Base-by-base conservation (phyloP, 208 protist genomes). In the Trypanosomatidae sp. region DNA sequence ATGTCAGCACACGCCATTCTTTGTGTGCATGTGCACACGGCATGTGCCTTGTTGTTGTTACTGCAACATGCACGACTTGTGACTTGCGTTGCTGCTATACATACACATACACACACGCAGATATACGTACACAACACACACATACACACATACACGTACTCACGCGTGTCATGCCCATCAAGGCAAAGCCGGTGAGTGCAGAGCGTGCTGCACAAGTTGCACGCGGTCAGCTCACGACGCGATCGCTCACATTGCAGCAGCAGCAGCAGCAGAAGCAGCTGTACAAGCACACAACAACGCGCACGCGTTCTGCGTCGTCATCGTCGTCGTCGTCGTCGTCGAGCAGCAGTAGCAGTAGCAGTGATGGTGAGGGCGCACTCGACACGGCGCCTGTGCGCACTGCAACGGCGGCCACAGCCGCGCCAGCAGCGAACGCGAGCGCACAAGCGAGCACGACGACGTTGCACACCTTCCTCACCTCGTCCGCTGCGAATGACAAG, bases 101-200 rank as follows among this genome's bases (percentile, higher is more conserved):
- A n/a, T n/a, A n/a, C n/a, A n/a, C 10, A 10, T 15, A 42, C 5
- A 20, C 30, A 15, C n/a, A 35, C 11, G 11, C 11, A 15, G 11
- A 15, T 15, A 42, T 42, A 42, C 8, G 10, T 24, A 24, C 8
- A 40, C 21, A 25, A 2, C 3, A 6, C 2, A 48, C 0, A 35
- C 1, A 35, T 2, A 13, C 16, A 42, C 20, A 42, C 4, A 24
- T 42, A 42, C 6, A 42, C 10, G 10, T 42, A 42, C 6, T 13
- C 6, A 42, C 10, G 10, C 18, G 11, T 18, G 26, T 28, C 1
- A 90, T 90, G 81, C 54, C 67, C 19, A 85, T 90, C 46, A 92
- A 92, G 41, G 66, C 83, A 18, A 88, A 79, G 41, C 58, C 33
- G 2, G 68, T 92, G 20, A 66, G 82, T 37, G 68, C 75, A 3